Evolutionary conservation across 2,329 filamentous ascomycete species (phyloP).

Genomic region (Drechmeria coniospora): DNA sequence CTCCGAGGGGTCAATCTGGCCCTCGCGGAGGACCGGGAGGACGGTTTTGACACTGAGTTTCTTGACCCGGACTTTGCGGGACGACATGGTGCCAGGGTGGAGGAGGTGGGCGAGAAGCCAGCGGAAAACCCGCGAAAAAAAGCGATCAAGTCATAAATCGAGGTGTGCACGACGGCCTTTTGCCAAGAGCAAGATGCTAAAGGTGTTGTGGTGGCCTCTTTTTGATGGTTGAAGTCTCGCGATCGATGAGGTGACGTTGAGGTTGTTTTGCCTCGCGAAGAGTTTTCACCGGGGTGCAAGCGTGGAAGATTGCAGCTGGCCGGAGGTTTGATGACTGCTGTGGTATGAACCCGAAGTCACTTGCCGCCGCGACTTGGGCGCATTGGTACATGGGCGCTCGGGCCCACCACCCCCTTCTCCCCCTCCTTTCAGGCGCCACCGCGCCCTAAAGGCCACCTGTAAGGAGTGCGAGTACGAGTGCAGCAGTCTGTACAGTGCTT

Average conservation of each 20-base stretch:
- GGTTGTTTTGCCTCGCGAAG: conserved; percentile 37
- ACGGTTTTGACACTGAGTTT: conserved; percentile 87
- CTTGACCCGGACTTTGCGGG: conserved; percentile 62
- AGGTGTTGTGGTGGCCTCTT: conserved; percentile 30
- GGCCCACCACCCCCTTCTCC: conserved; percentile 18
- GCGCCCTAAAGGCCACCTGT: conserved; percentile 3
- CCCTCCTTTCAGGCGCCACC: conserved; percentile 6
- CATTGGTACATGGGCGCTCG: conserved; percentile 15
- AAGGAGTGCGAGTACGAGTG: not conserved
- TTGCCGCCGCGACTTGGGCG: conserved; percentile 4
- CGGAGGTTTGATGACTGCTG: conserved; percentile 3
- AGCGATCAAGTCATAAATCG: conserved; percentile 46
- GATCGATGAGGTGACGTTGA: conserved; percentile 40
- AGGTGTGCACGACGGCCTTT: conserved; percentile 38
- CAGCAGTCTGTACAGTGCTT: not conserved
- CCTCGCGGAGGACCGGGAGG: conserved; percentile 74
- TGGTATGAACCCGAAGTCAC: conserved; percentile 6
- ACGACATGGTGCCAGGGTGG: conserved; percentile 38
- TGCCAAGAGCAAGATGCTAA: conserved; percentile 33
- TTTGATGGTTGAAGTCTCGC: conserved; percentile 36
- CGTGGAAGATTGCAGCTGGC: conserved; percentile 9
- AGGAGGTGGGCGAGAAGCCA: conserved; percentile 23
- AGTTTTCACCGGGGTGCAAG: conserved; percentile 34
- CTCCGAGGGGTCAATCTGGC: conserved; percentile 73
- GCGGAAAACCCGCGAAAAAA: conserved; percentile 49